Evolutionary conservation across 176 grass and related monocot species (phyloP), one percentile per base, ranked within the genome.

Genomic region (Tillandsia fasciculata): DNA sequence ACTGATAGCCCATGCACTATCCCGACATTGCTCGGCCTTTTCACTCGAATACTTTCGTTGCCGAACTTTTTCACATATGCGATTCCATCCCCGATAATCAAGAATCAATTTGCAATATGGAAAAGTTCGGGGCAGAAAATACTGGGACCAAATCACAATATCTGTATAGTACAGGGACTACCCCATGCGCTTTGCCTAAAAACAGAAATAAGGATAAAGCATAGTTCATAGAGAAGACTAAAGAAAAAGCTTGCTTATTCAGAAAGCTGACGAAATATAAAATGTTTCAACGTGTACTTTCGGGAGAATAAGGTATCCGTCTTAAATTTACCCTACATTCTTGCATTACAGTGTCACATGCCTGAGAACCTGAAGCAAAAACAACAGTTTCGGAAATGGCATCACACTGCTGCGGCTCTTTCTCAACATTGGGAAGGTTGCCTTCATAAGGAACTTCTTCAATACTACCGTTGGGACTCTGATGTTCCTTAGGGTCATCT

Each of bases 261-360:
- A 20, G 4, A 61, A 61, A 15, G 13, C 17, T 10, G 56, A 61
- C 22, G 56, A 61, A n/a, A n/a, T 61, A 78, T 68, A 33, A 78
- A 79, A 51, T 66, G 76, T 75, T 75, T 63, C 33, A 79, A 69
- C 49, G 27, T 72, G 76, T 69, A 83, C 74, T 83, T 54, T 70
- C 69, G 53, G 63, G 80, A 83, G 64, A 77, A 76, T 49, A 72
- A 79, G 75, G 70, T 83, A 78, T 83, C 76, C 66, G 65, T 33
- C 22, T 78, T 70, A 78, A 72, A 83, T 70, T 70, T 65, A 57
- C 70, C 53, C 70, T 74, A 69, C 75, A 83, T 53, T 26, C 75
- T 70, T 53, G 48, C 65, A 64, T 23, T 29, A 74, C 57, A 50
- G 17, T 56, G 33, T 83, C 81, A 59, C 76, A 74, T 20, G 65